Base-by-base conservation (phyloP, 2,329 filamentous ascomycete species). In the Ceratocystiopsis sp. region DNA sequence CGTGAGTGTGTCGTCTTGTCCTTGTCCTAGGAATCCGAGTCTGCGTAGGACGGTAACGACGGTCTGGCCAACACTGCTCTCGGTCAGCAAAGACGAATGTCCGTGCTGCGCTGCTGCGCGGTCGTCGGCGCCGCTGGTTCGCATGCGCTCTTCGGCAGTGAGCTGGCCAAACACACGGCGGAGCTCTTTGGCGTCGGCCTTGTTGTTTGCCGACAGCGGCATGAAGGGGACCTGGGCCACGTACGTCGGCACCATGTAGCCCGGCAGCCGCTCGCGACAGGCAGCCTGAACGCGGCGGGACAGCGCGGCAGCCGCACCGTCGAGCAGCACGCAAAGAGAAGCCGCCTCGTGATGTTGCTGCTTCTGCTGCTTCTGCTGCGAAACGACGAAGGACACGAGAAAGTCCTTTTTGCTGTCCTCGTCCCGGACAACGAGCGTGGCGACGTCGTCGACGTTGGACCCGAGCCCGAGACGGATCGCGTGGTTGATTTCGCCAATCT, bases 201-300 rank as follows among this genome's bases (percentile, higher is more conserved):
- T 95, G 59, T 94, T 94, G 57, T 94, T 95, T 8, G 82, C 65
- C 1, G 84, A 93, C 0, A 95, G 65, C 0, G 87, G 87, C 43
- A 95, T 76, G 9, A 64, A 68, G 0, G 76, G 69, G 9, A 94
- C 61, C 4, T 71, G 72, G 19, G 94, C 64, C 46, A 93, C 76
- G 53, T 91, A 84, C 0, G 84, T 87, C 1, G 87, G 89, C 2
- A 95, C 73, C 87, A 95, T 95, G 57, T 95, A 95, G 0, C 70
- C 72, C 0, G 87, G 83, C 3, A 95, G 68, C 18, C 67, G 74
- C 2, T 71, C 64, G 33, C 72, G 71, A 51, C 86, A 94, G n/a
- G 75, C 71, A 19, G 69, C 63, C 49, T 69, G 69, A 7, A 77
- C 71, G 4, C 57, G 56, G 0, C 54, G 57, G 9, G 69, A 59